Evolutionary conservation across 495 filamentous ascomycete genomes (phyloP), one percentile per base, ranked within the genome.

Genomic region (Aspergillus steynii): DNA sequence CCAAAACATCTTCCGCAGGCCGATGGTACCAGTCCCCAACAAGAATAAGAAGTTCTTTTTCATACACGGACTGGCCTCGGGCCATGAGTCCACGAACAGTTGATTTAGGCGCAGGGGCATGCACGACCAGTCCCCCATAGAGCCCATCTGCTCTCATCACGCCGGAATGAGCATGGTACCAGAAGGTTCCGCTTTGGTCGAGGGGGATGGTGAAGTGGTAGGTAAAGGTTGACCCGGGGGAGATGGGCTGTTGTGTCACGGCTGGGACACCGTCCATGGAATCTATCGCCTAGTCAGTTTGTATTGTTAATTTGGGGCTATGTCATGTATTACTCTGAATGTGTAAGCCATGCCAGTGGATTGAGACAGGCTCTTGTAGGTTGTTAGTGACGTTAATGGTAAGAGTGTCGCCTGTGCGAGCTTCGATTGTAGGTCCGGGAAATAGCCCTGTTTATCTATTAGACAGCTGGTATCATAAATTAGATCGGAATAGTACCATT

Each of bases 311-410:
- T 0, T 50, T 27, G 29, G 12, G 25, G 20, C 27, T 10, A 58
- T 15, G 47, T 59, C 20, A 55, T 29, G 27, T 50, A 31, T 81
- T 85, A 64, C 82, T 83, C 54, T 85, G 72, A 62, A 90, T 86
- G 71, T 86, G 88, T 29, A 93, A 75, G 7, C 91, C 91, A 71
- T 96, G 91, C 77, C 90, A 96, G 75, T 96, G 91, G 3, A 94
- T 67, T 51, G 86, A 83, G 6, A 90, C 85, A 10, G 80, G 74
- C 61, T 92, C 82, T 56, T 92, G 85, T 37, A 94, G 76, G 29
- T 80, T 75, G 74, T 94, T 96, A 51, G 83, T 74, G 51, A 90
- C 83, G 49, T 86, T 86, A 58, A 94, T 82, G 37, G 93, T 72
- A 37, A 96, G 63, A 7, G 78, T 82, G 73, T 94, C 91, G 50